Evolutionary conservation across 768 basidiomycete species (phyloP), one percentile per base, ranked within the genome.

Genomic region (Glaciozyma antarctica): DNA sequence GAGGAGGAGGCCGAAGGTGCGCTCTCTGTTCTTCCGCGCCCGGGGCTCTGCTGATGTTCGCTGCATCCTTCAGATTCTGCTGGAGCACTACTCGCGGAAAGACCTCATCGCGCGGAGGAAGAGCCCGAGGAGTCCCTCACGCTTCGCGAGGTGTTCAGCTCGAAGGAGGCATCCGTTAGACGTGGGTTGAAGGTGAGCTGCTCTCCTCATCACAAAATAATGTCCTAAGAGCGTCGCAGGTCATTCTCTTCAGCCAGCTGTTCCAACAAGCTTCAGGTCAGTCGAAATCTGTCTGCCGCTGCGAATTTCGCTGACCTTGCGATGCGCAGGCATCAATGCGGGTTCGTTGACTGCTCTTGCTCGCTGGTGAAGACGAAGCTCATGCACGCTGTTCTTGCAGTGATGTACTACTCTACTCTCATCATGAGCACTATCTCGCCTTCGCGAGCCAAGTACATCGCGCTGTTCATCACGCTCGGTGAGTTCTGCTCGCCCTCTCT

Each of bases 341-440:
- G 66, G 66, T 43, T 17, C 22, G 49, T 24, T 4, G 21, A 2
- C 49, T 15, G 13, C 49, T 24, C 24, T 22, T 15, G 4, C n/a
- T 24, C 22, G 5, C 24, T 24, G 21, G 10, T 6, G 21, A 15
- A 9, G n/a, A 21, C 4, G 5, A 9, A 51, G n/a, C 49, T 15
- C 3, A 24, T 5, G 26, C n/a, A 13, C 49, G 4, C 5, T 4
- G 7, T 9, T 26, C 22, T 24, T 7, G 13, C 74, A 86, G 91
- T 94, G 32, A 80, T 94, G 61, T 94, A 91, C 76, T 94, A 93
- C 77, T 89, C 87, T 77, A 92, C 90, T 70, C 83, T 85, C 56
- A 95, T 95, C 69, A 81, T 95, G 30, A 83, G 85, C 30, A 58
- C 65, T 12, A 62, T 70, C 43, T 67, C 63, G 45, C 68, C 68